Percentiles rank a stretch among this genome's conserved stretches.
Evolutionary conservation across 768 basidiomycete species (phyloP).

Genomic region (Galerina marginata): DNA sequence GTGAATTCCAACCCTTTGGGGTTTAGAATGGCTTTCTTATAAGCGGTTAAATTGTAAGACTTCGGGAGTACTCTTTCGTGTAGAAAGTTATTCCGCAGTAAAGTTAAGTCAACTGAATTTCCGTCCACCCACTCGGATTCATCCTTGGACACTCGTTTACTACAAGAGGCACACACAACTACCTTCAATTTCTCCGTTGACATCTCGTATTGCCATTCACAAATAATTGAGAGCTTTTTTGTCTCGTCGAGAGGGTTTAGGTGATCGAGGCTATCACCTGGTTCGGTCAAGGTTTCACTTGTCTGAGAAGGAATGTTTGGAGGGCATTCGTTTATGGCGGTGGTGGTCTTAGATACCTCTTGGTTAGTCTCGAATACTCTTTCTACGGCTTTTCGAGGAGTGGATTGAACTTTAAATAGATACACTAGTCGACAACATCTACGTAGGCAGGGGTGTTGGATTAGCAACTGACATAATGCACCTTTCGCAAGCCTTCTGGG

Average conservation of each 20-base stretch:
- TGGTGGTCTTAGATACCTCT: no score
- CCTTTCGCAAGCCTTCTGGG: no score
- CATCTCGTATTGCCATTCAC: not conserved
- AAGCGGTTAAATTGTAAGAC: not conserved
- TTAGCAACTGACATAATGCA: no score
- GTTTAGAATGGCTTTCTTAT: not conserved
- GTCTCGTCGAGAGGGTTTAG: not conserved
- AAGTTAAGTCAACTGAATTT: not conserved
- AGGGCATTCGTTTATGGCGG: no score
- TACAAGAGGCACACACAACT: not conserved
- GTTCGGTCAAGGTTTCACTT: no score
- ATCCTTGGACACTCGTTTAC: not conserved
- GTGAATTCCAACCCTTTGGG: not conserved
- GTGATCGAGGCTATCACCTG: not conserved
- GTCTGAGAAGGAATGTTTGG: no score
- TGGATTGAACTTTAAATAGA: no score
- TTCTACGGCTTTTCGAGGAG: no score
- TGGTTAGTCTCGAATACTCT: no score
- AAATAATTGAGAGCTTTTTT: not conserved
- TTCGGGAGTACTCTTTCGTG: not conserved
- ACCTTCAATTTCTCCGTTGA: not conserved
- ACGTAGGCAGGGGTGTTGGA: no score
- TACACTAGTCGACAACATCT: no score
- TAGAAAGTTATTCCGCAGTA: not conserved
- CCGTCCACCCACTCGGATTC: not conserved